Evolutionary conservation across 768 basidiomycete genomes (phyloP), one percentile per base, ranked within the genome.

Genomic region (Podaxis pistillaris): DNA sequence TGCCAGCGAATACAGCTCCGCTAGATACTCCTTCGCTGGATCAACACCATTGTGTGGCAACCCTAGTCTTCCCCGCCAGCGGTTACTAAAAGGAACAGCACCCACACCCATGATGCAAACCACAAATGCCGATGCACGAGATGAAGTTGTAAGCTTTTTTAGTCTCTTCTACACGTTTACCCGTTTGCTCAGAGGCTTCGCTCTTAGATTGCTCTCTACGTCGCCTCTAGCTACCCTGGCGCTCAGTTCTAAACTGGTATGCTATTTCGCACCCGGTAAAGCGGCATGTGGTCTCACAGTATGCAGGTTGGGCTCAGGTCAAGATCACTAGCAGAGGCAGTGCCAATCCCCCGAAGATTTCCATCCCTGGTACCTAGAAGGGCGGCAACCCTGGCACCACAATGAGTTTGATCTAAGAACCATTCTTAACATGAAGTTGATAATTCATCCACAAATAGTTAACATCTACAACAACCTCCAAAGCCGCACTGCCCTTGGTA

Each of bases 391-490:
- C 82, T 46, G 83, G 82, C 54, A 81, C 82, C 71, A 82, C 81
- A 9, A 58, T 38, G 30, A 44, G 54, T 75, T 82, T 60, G 9
- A 40, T 40, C 38, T 40, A 9, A 40, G 9, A 9, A 17, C 9
- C 38, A 40, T 40, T 11, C 11, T 40, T 40, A 40, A 17, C 15
- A 30, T 19, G 17, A 26, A 47, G 17, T 2, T 38, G 11, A 56
- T 4, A 38, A 79, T 75, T 72, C 46, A 67, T 66, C 37, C 66
- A 15, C 58, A 68, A 6, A 62, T 64, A n/a, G 71, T 81, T 68
- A 82, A 83, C 75, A 83, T 83, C 67, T 83, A 83, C 75, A 83
- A 83, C 76, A 83, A 84, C 71, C 76, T 82, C 44, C 78, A 83
- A 67, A 82, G 74, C 69, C 83, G 83, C 72, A 82, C 80, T 15